A percentile compares a stretch with the other conserved stretches of the same genome.
phyloP scores from a whole-genome alignment of 2,329 filamentous ascomycete genomes.

The Alternaria sp. region DNA sequence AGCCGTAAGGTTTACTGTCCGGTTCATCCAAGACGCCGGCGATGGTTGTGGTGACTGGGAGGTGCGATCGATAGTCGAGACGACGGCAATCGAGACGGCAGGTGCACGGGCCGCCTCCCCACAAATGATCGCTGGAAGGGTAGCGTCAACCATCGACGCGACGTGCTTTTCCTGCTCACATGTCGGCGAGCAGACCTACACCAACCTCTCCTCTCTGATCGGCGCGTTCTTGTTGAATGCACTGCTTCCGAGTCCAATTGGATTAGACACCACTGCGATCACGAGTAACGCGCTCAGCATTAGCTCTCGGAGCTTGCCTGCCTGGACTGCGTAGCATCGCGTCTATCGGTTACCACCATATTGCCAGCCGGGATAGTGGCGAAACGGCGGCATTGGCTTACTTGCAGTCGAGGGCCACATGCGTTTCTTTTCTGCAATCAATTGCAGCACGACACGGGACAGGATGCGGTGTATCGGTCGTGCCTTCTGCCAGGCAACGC shows the following conservation, averaged over 20 bases:
- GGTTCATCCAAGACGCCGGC: neutral
- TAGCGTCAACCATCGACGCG: neutral
- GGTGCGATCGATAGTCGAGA: constrained; percentile 8
- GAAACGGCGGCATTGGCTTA: neutral
- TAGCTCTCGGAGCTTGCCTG: neutral
- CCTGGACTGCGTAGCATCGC: neutral
- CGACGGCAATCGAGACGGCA: neutral
- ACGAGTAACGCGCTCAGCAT: neutral
- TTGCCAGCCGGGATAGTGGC: neutral
- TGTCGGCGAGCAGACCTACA: constrained; percentile 3
- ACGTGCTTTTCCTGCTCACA: constrained; percentile 10
- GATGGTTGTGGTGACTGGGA: neutral
- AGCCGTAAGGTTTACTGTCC: constrained; percentile 4
- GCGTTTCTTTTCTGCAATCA: neutral
- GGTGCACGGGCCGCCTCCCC: neutral
- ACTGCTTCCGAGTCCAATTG: neutral
- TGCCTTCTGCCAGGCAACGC: neutral
- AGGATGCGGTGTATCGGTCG: neutral
- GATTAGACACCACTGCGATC: neutral
- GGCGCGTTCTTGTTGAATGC: neutral
- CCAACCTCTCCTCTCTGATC: constrained; percentile 2
- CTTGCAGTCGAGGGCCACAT: neutral
- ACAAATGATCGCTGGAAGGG: constrained; percentile 1
- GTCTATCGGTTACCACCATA: neutral
- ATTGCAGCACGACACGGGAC: neutral